Conservation (phyloP, 1,284 basidiomycete genomes). For the Fomitopsis palustris region DNA sequence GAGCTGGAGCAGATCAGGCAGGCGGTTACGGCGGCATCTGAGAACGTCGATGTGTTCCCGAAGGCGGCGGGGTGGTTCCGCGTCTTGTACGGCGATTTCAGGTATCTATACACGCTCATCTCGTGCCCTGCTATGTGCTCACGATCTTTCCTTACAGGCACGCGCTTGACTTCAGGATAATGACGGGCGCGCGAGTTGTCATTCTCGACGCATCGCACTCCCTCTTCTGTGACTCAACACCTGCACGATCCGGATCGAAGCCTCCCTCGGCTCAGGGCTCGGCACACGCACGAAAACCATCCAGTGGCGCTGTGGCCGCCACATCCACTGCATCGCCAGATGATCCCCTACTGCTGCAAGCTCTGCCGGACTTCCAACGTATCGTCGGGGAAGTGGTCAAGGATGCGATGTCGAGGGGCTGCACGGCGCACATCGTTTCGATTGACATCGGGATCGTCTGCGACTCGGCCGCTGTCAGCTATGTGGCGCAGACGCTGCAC, state of each 20-base stretch:
- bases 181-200: constrained; percentile 59
- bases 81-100: constrained; percentile 63
- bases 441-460: constrained; percentile 66
- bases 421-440: constrained; percentile 43
- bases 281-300: background rate
- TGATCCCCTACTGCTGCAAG: constrained; percentile 41
- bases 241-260: background rate
- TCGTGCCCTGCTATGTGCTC: background rate
- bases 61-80: constrained; percentile 82
- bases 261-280: constrained; percentile 3
- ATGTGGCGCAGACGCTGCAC: constrained; percentile 47
- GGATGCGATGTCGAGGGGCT: constrained; percentile 31
- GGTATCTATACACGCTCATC: constrained; percentile 33
- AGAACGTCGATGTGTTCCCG: constrained; percentile 60
- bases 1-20: constrained; percentile 62
- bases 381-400: constrained; percentile 43
- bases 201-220: constrained; percentile 68
- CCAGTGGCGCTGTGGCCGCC: background rate
- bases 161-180: constrained; percentile 75
- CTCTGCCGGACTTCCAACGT: constrained; percentile 57
- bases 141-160: constrained; percentile 41
- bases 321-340: background rate
- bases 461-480: constrained; percentile 42
- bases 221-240: constrained; percentile 37
- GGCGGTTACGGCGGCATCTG: constrained; percentile 33